Conservation (phyloP, 305 asterid genomes). For the Solanum hybrid region DNA sequence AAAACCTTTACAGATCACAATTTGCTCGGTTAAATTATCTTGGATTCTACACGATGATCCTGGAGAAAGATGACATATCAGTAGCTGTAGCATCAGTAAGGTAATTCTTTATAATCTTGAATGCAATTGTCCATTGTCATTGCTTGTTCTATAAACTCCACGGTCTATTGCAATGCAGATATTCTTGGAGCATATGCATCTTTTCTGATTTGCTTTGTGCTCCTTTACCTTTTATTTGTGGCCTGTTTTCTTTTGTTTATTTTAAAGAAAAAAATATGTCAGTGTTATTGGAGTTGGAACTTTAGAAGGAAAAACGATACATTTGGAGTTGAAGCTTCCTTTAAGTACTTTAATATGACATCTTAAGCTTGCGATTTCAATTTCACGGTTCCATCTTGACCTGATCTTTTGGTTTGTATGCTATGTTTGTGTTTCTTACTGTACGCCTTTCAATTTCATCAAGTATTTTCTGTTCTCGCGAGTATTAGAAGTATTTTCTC, state of each 20-base stretch:
- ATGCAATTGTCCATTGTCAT: neutral
- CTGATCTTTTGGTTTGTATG: neutral
- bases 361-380: neutral
- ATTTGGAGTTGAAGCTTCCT: neutral
- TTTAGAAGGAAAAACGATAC: neutral
- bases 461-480: neutral
- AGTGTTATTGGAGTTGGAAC: neutral
- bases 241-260: neutral
- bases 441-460: neutral
- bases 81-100: conserved; percentile 76
- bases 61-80: conserved; percentile 70
- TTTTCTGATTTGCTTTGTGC: neutral
- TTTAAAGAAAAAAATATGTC: neutral
- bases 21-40: conserved; percentile 67
- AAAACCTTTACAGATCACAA: conserved; percentile 56
- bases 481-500: neutral
- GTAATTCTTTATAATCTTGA: conserved; percentile 26
- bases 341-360: neutral
- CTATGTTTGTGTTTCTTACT: neutral
- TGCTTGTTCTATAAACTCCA: neutral
- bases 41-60: conserved; percentile 65
- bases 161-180: neutral
- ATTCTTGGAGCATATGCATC: neutral
- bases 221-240: neutral
- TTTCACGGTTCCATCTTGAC: neutral